Percentiles rank a stretch among this genome's conserved stretches.
These are phyloP conservation scores for Pouteria campechiana DNA, from an alignment of 179 eudicot species.

Conservation along the genomic window DNA sequence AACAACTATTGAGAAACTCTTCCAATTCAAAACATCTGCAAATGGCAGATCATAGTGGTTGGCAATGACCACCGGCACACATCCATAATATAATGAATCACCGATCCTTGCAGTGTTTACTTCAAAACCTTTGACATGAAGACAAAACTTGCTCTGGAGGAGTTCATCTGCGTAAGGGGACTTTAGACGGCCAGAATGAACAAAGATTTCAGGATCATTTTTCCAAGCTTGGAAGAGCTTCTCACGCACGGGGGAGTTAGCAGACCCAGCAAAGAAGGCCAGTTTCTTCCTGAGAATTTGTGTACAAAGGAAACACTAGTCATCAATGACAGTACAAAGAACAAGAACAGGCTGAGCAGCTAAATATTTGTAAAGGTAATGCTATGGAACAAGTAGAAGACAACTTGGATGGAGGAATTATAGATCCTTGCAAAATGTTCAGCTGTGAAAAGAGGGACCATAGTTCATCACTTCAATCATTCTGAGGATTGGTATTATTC, in stretches of 20 bases:
- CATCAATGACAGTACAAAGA: no score
- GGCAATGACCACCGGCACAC: slow-evolving; percentile 81
- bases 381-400: no score
- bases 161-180: slow-evolving; percentile 59
- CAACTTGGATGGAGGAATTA: no score
- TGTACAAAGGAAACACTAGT: neutral
- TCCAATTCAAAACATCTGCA: slow-evolving; percentile 68
- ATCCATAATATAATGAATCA: slow-evolving; percentile 71
- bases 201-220: slow-evolving; percentile 53
- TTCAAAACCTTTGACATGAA: slow-evolving; percentile 84
- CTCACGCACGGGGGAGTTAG: slow-evolving; percentile 62
- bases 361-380: no score
- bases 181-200: slow-evolving; percentile 32
- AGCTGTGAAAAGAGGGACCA: no score
- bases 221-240: slow-evolving; percentile 44
- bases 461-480: no score
- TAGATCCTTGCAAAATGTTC: no score
- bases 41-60: slow-evolving; percentile 87
- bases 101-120: slow-evolving; percentile 91
- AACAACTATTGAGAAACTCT: slow-evolving; percentile 56
- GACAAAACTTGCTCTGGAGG: slow-evolving; percentile 60
- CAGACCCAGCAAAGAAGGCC: slow-evolving; percentile 83
- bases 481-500: no score
- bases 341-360: no score
- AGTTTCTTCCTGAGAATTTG: slow-evolving; percentile 45